Conservation (phyloP, 495 filamentous ascomycete species). For the Aspergillus indologenus region DNA sequence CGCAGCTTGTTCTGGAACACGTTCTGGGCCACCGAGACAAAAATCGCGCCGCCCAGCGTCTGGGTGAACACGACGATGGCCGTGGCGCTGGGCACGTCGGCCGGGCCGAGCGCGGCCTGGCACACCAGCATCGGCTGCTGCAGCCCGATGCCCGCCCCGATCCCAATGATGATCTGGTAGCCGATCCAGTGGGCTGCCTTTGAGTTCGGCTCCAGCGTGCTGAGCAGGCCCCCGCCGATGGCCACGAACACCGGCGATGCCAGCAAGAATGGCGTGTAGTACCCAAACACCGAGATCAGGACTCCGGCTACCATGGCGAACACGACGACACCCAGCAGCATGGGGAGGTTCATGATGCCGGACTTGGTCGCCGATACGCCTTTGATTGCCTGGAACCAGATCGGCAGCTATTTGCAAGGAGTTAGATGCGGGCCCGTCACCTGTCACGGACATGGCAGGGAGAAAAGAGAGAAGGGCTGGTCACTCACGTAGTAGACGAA, state of each 20-base stretch:
- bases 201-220: conserved; percentile 57
- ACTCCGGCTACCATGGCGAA: conserved; percentile 60
- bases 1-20: conserved; percentile 72
- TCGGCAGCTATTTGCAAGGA: conserved; percentile 51
- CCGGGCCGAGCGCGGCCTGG: conserved; percentile 59
- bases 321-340: conserved; percentile 63
- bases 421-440: not conserved
- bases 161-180: conserved; percentile 68
- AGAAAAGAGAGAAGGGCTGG: not conserved
- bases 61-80: conserved; percentile 68
- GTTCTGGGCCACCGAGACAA: conserved; percentile 73
- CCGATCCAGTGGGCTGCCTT: conserved; percentile 67
- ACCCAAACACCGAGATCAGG: conserved; percentile 60
- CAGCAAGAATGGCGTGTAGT: conserved; percentile 76
- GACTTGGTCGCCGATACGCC: conserved; percentile 62
- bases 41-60: conserved; percentile 68
- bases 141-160: conserved; percentile 66
- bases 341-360: conserved; percentile 74
- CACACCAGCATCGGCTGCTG: conserved; percentile 66
- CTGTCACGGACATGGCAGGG: too few species aligned
- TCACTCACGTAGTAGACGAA: conserved; percentile 52
- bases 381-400: conserved; percentile 89
- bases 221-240: conserved; percentile 68
- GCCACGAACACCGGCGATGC: conserved; percentile 54
- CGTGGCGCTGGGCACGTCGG: conserved; percentile 65